Conservation (phyloP, 345 rosid genomes). For the Boechera retrofracta region DNA sequence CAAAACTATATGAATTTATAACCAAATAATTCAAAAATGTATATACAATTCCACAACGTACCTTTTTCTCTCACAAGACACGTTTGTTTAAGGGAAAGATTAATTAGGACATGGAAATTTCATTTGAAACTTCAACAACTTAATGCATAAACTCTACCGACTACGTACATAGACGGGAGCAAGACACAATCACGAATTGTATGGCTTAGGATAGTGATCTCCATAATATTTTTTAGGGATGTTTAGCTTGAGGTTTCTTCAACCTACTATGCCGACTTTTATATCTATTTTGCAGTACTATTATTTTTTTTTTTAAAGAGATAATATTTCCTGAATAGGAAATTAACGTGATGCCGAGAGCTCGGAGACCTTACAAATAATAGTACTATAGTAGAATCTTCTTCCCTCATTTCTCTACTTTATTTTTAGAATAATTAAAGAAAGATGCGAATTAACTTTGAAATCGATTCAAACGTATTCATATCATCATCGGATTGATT, state of each 20-base stretch:
- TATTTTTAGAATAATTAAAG: constrained; percentile 6
- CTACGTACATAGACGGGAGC: neutral
- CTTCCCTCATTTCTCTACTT: constrained; percentile 30
- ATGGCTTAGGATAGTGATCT: constrained; percentile 1
- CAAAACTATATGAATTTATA: constrained; percentile 20
- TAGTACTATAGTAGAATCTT: constrained; percentile 29
- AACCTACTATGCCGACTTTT: constrained; percentile 12
- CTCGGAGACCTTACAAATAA: constrained; percentile 46
- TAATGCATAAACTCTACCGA: constrained; percentile 22
- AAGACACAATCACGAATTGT: constrained; percentile 8
- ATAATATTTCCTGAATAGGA: constrained; percentile 42
- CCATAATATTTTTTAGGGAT: neutral
- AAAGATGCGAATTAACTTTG: constrained; percentile 16
- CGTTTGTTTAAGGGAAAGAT: constrained; percentile 2
- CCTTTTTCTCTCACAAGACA: constrained; percentile 19
- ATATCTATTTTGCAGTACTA: neutral
- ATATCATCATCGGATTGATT: neutral
- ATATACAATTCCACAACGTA: constrained; percentile 28
- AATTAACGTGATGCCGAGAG: constrained; percentile 43
- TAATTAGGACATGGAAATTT: constrained; percentile 1
- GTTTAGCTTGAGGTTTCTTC: constrained; percentile 9
- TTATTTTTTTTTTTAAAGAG: neutral
- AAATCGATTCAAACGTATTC: constrained; percentile 3
- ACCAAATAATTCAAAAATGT: constrained; percentile 6
- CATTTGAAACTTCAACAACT: constrained; percentile 19